Evolutionary conservation across 441 rosid genomes (phyloP), one percentile per base, ranked within the genome.

Genomic region (California macrophylla): DNA sequence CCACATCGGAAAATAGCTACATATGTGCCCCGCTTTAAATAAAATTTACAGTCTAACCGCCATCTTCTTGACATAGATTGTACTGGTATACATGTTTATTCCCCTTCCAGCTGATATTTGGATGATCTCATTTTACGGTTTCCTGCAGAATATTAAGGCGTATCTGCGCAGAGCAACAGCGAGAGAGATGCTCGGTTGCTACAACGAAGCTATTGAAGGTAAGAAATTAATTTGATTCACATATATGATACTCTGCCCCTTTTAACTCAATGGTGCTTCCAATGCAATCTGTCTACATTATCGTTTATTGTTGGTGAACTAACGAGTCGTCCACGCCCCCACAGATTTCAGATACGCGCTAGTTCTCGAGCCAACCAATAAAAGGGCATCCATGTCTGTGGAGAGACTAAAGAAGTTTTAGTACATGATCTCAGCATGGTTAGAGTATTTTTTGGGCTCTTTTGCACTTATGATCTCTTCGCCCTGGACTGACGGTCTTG

Each of bases 81-180:
- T n/a, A n/a, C n/a, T n/a, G n/a, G n/a, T n/a, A n/a, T n/a, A n/a
- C n/a, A n/a, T n/a, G n/a, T n/a, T n/a, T 30, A 0, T 42, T 56
- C 15, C 26, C 62, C 9, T 56, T 72, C 1, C 58, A 23, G 6
- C 72, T 26, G 45, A 18, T 25, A 68, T 28, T 67, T 63, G 10
- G 42, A 50, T 45, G 62, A 45, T 28, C 32, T 15, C 1, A 29
- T 18, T 76, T 69, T 10, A 1, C 5, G 7, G 65, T n/a, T 28
- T 67, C 54, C 16, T 72, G 29, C 86, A 92, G 97, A 89, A 89
- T 66, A 89, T 91, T 42, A 94, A 94, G 82, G 91, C 98, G 56
- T 91, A 87, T 81, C 78, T 94, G 66, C 82, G 98, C 65, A 87
- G 99, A 87, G 99, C 94, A 78, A 94, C 98, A 21, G 96, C 99